Percentiles rank a stretch among this genome's conserved stretches.
phyloP scores from a whole-genome alignment of 2,329 filamentous ascomycete species.

The Cytospora piceicola region DNA sequence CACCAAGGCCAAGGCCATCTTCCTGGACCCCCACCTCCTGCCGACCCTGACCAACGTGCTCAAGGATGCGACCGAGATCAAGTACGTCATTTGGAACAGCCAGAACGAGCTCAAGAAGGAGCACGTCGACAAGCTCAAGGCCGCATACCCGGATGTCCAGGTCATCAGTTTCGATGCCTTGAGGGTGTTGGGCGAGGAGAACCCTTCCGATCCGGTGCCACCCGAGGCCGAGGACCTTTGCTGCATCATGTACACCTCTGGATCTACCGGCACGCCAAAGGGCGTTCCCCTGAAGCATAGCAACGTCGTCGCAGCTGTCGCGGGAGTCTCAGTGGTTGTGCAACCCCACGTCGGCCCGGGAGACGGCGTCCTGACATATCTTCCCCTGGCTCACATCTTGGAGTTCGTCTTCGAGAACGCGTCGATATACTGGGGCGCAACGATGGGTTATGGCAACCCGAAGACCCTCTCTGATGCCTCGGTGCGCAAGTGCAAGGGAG shows the following conservation, averaged over 20 bases:
- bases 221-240: conserved; percentile 75
- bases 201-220: conserved; percentile 69
- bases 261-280: conserved; percentile 82
- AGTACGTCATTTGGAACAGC: conserved; percentile 58
- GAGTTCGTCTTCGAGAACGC: conserved; percentile 91
- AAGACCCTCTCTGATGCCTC: conserved; percentile 82
- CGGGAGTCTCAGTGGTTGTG: conserved; percentile 78
- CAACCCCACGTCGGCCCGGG: conserved; percentile 77
- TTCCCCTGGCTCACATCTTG: conserved; percentile 85
- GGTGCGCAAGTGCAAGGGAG: conserved; percentile 83
- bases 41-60: conserved; percentile 59
- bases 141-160: conserved; percentile 51
- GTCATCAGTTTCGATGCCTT: conserved; percentile 58
- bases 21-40: conserved; percentile 72
- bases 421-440: conserved; percentile 81
- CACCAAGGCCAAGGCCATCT: conserved; percentile 73
- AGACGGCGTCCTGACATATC: conserved; percentile 79
- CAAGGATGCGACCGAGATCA: conserved; percentile 54
- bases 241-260: conserved; percentile 76
- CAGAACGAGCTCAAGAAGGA: conserved; percentile 57
- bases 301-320: conserved; percentile 74
- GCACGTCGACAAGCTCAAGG: conserved; percentile 54
- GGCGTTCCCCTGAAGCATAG: conserved; percentile 77
- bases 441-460: conserved; percentile 87
- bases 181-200: conserved; percentile 59